Percentiles rank a stretch among this genome's conserved stretches.
Evolutionary conservation across 257 asterid species (phyloP).

Genomic region (Hygrophila difformis): DNA sequence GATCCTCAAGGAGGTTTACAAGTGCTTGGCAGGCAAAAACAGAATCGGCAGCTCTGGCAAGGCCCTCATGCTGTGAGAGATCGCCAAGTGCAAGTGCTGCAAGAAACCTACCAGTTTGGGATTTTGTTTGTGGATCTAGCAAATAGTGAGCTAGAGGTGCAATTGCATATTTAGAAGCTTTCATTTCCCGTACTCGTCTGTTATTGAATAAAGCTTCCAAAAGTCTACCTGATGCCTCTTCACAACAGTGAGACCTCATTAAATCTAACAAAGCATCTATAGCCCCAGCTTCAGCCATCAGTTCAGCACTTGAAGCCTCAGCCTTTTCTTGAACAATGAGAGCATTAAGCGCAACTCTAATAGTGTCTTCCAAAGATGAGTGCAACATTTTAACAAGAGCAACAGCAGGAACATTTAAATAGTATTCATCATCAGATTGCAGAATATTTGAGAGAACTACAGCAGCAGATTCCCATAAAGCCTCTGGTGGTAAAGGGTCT

Average conservation of each 20-base stretch:
- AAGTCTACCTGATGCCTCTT: constrained; percentile 60
- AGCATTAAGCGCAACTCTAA: constrained; percentile 55
- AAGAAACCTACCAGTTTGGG: constrained; percentile 59
- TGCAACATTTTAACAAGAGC: constrained; percentile 73
- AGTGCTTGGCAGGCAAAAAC: constrained; percentile 76
- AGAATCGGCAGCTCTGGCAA: constrained; percentile 68
- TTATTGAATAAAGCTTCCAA: constrained; percentile 69
- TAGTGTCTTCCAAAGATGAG: constrained; percentile 38
- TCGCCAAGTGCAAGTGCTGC: constrained; percentile 85
- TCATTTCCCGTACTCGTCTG: constrained; percentile 55
- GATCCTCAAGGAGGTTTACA: constrained; percentile 53
- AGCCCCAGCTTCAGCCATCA: constrained; percentile 81
- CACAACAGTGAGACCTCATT: constrained; percentile 75
- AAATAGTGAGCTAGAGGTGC: constrained; percentile 83
- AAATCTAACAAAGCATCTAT: constrained; percentile 71
- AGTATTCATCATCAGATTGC: constrained; percentile 43
- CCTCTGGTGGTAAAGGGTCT: constrained; percentile 64
- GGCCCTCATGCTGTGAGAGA: constrained; percentile 87
- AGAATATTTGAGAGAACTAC: constrained; percentile 61
- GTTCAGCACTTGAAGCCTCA: constrained; percentile 51
- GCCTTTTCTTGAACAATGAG: constrained; percentile 62
- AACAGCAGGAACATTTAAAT: constrained; percentile 46
- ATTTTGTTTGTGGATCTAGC: constrained; percentile 78
- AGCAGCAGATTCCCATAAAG: constrained; percentile 73
- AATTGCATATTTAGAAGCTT: constrained; percentile 67